Percentiles rank a stretch among this genome's conserved stretches.
These are phyloP conservation scores for Leishmania tarentolae DNA, from an alignment of 208 protist species.

Conservation along the genomic window DNA sequence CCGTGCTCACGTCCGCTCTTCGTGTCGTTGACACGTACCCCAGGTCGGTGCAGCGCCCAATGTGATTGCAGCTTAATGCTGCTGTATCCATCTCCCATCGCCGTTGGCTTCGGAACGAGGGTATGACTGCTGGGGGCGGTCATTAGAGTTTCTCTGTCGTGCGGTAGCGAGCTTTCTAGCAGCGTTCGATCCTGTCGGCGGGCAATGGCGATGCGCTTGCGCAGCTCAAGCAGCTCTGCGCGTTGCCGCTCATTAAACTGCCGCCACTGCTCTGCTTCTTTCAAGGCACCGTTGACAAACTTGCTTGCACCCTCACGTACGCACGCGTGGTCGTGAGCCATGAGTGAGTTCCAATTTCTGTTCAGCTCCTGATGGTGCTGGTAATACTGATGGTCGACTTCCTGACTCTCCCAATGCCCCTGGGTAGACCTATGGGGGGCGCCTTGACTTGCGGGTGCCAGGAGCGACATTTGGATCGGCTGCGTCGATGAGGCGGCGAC, in stretches of 20 bases:
- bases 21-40: not conserved
- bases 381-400: constrained; percentile 12
- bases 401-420: constrained; percentile 8
- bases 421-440: not conserved
- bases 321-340: not conserved
- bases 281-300: not conserved
- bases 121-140: not conserved
- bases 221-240: constrained; percentile 43
- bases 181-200: constrained; percentile 39
- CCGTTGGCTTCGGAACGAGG: constrained; percentile 2
- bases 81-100: constrained; percentile 6
- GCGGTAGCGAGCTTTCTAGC: constrained; percentile 16
- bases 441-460: not conserved
- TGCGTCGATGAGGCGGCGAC: constrained; percentile 4
- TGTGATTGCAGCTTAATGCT: not conserved
- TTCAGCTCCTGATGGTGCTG: not conserved
- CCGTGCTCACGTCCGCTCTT: not conserved
- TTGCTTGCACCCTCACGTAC: no score
- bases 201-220: constrained; percentile 38
- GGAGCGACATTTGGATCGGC: not conserved
- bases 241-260: constrained; percentile 66
- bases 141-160: not conserved
- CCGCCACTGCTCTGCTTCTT: constrained; percentile 43
- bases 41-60: not conserved
- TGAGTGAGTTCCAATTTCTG: not conserved